A percentile compares a stretch with the other conserved stretches of the same genome.
These are phyloP conservation scores for Blastobotrys mokoenaii DNA, from an alignment of 805 yeast species.

Conservation along the genomic window DNA sequence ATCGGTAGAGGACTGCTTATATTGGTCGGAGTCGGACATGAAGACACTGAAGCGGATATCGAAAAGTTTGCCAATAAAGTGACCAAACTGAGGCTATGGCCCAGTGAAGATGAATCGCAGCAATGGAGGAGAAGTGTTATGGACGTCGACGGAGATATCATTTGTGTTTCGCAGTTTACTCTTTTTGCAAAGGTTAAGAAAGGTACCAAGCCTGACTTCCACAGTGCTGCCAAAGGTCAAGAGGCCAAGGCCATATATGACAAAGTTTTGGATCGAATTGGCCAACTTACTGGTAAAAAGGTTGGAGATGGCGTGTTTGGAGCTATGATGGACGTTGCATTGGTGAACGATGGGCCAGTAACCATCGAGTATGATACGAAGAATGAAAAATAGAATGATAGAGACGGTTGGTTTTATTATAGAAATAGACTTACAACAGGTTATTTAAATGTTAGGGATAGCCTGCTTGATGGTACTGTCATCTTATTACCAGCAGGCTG, in stretches of 20 bases:
- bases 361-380: slow-evolving; percentile 76
- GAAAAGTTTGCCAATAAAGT: slow-evolving; percentile 61
- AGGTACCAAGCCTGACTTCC: slow-evolving; percentile 94
- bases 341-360: slow-evolving; percentile 90
- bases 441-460: too few relatives aligned
- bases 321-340: slow-evolving; percentile 91
- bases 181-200: slow-evolving; percentile 76
- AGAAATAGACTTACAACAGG: too few relatives aligned
- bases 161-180: slow-evolving; percentile 88
- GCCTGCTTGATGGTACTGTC: too few relatives aligned
- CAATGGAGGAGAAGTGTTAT: slow-evolving; percentile 70
- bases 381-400: background rate
- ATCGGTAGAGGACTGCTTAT: slow-evolving; percentile 70
- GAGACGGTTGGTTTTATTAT: background rate
- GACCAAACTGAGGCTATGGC: slow-evolving; percentile 61
- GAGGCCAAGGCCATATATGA: slow-evolving; percentile 42
- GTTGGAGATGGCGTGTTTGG: slow-evolving; percentile 90
- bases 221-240: slow-evolving; percentile 77
- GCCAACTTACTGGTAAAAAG: slow-evolving; percentile 32
- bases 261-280: slow-evolving; percentile 32
- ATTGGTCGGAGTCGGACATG: slow-evolving; percentile 74
- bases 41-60: slow-evolving; percentile 70
- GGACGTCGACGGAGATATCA: slow-evolving; percentile 61
- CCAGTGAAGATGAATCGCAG: slow-evolving; percentile 53
- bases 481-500: too few relatives aligned